Conservation (phyloP, 2,329 filamentous ascomycete genomes). For the Arthrobotrys entomopaga region DNA sequence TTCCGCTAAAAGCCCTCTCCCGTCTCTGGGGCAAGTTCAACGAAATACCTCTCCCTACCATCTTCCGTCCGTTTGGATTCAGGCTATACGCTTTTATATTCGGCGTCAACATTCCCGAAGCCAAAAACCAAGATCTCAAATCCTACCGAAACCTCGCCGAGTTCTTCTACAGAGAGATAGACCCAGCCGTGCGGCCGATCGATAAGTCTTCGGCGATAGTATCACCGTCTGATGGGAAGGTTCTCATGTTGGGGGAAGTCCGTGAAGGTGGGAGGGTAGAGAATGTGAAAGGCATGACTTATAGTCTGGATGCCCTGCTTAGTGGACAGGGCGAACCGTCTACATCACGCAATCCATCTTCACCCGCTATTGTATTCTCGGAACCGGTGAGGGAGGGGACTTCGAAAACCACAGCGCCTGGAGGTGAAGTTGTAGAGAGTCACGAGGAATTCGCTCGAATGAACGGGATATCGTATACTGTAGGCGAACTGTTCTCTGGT, state of each 20-base stretch:
- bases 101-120: slow-evolving; percentile 87
- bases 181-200: slow-evolving; percentile 85
- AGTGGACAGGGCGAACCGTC: slow-evolving; percentile 65
- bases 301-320: slow-evolving; percentile 90
- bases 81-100: slow-evolving; percentile 91
- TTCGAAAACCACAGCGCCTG: slow-evolving; percentile 60
- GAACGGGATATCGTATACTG: slow-evolving; percentile 94
- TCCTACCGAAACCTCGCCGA: slow-evolving; percentile 90
- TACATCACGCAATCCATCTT: slow-evolving; percentile 65
- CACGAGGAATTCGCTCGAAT: slow-evolving; percentile 93
- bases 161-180: slow-evolving; percentile 96
- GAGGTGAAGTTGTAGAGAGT: slow-evolving; percentile 74
- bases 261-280: slow-evolving; percentile 88
- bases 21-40: slow-evolving; percentile 92
- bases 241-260: slow-evolving; percentile 92
- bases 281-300: slow-evolving; percentile 98
- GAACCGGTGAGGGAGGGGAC: slow-evolving; percentile 60
- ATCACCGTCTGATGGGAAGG: slow-evolving; percentile 87
- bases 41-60: slow-evolving; percentile 86
- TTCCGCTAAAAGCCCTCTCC: slow-evolving; percentile 89
- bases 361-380: slow-evolving; percentile 59
- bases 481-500: slow-evolving; percentile 89
- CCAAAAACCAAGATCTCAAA: slow-evolving; percentile 86
- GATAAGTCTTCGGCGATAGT: slow-evolving; percentile 83
- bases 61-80: slow-evolving; percentile 86